These are phyloP conservation scores for Fonsecaea nubica DNA, from an alignment of 2,329 filamentous ascomycete genomes.

Conservation along the genomic window DNA sequence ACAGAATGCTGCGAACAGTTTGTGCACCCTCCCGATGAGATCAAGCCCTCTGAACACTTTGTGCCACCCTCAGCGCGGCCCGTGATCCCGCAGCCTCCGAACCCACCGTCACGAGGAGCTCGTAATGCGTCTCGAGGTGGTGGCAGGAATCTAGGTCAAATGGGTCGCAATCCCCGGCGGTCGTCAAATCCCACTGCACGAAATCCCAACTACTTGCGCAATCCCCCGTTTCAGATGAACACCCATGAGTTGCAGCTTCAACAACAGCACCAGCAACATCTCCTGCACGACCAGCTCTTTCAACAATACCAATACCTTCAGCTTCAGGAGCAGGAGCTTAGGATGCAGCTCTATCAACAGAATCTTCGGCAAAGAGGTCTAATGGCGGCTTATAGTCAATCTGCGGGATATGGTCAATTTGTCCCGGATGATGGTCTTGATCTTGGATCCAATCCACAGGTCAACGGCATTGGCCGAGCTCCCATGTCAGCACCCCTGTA, in stretches of 20 bases:
- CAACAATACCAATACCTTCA: constrained; percentile 59
- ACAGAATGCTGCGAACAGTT: constrained; percentile 86
- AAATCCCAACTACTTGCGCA: constrained; percentile 47
- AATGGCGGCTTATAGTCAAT: constrained; percentile 33
- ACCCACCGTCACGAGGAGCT: constrained; percentile 54
- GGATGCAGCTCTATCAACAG: constrained; percentile 56
- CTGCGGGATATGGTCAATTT: constrained; percentile 48
- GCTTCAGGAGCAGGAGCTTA: constrained; percentile 57
- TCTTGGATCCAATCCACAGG: constrained; percentile 29
- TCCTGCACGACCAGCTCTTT: constrained; percentile 57
- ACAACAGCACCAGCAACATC: constrained; percentile 55
- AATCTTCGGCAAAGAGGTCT: constrained; percentile 43
- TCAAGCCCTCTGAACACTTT: constrained; percentile 38
- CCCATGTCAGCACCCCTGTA: constrained; percentile 42
- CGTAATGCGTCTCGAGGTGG: constrained; percentile 58
- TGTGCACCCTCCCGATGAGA: constrained; percentile 73
- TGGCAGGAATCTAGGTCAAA: constrained; percentile 54
- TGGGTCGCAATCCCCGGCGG: constrained; percentile 58
- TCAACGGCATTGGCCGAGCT: constrained; percentile 32
- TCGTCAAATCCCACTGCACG: constrained; percentile 63
- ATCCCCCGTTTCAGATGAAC: constrained; percentile 47
- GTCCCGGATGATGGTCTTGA: constrained; percentile 40
- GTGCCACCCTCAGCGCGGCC: constrained; percentile 61
- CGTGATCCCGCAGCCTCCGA: constrained; percentile 54
- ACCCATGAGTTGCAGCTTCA: constrained; percentile 48